Evolutionary conservation across 345 rosid species (phyloP).

Genomic region (Kernera saxatilis): DNA sequence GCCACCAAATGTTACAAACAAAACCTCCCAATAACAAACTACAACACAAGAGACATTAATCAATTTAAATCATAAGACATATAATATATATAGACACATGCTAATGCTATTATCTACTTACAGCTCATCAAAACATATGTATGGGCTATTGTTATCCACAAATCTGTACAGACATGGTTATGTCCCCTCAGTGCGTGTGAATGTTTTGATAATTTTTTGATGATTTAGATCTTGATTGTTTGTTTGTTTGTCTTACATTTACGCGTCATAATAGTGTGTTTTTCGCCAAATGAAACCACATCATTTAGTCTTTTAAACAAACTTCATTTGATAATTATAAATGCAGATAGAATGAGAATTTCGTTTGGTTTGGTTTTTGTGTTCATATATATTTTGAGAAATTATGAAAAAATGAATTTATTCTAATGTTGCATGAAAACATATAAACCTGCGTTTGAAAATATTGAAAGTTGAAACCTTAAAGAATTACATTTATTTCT

Average conservation of each 20-base stretch:
- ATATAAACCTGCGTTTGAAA: not conserved
- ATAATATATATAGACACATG: not conserved
- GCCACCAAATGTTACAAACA: constrained; percentile 21
- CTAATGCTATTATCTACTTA: constrained; percentile 1
- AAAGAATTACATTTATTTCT: not conserved
- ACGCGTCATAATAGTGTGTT: not conserved
- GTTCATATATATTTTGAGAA: not conserved
- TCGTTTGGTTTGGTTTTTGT: not conserved
- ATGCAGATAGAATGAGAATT: not conserved
- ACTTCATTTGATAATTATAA: not conserved
- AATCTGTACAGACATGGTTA: not conserved
- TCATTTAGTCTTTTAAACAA: not conserved
- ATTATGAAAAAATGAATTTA: not conserved
- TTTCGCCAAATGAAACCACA: not conserved
- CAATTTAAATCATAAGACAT: constrained; percentile 1
- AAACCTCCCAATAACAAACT: constrained; percentile 22
- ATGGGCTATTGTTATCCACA: constrained; percentile 28
- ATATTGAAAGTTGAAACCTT: not conserved
- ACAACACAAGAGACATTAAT: constrained; percentile 14
- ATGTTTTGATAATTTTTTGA: not conserved
- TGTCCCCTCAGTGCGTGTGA: constrained; percentile 12
- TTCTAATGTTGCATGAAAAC: not conserved
- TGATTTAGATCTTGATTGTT: not conserved
- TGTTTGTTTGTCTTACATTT: not conserved
- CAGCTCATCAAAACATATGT: constrained; percentile 18